Evolutionary conservation across 345 rosid species (phyloP), one percentile per base, ranked within the genome.

Genomic region (Noccaea caerulescens): DNA sequence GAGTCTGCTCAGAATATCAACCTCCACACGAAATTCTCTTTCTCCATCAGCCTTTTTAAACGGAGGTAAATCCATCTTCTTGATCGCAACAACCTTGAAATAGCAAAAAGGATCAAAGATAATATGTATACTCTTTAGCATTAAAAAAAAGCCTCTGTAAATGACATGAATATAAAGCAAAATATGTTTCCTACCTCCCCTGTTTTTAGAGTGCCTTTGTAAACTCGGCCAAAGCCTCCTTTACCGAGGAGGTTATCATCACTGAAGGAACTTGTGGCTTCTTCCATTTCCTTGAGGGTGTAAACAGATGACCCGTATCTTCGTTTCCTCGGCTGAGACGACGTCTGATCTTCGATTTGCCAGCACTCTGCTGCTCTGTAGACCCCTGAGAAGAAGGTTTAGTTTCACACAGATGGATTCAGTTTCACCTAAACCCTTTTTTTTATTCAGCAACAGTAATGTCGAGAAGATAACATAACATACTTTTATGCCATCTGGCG

Each of bases 141-240:
- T 41, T 69, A 46, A 49, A 60, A 68, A n/a, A 59, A 67, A 67
- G 69, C 16, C 49, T 52, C 53, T 68, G 65, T 68, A 65, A 70
- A 65, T 57, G 72, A 76, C 14, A 53, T 58, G 63, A 64, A 70
- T 57, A 58, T 50, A 55, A 69, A 76, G 57, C 44, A 7, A 27
- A 27, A 58, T 39, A 11, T 64, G 50, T 66, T 56, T 76, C 25
- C 36, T 86, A 88, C 97, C 96, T 93, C 91, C 72, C 97, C 97
- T 54, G 98, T 82, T 66, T 85, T 84, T 78, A 90, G 80, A 50
- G 70, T 80, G 73, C 98, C 97, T 78, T 69, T 83, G 81, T 91
- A 93, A 72, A 93, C 98, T 65, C 86, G 79, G 56, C 96, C 98
- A 70, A 93, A 93, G 2, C 97, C 98, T 71, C 98, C 97, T 80